Conservation (phyloP, 768 basidiomycete genomes). For the Crassisporium funariophilum region DNA sequence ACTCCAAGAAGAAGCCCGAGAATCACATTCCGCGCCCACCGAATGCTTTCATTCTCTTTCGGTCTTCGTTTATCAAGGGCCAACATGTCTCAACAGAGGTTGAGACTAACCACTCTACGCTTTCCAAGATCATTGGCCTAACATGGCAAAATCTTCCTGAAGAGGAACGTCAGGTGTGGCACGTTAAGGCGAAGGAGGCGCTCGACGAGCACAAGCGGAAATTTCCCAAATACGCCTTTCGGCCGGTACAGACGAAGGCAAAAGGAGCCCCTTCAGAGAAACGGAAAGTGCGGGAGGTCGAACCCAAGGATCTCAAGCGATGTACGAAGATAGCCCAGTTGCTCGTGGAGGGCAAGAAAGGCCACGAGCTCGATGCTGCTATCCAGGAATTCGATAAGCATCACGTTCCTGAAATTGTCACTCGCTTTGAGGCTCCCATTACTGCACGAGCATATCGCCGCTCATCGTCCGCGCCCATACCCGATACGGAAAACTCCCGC, state of each 20-base stretch:
- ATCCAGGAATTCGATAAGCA: slow-evolving; percentile 63
- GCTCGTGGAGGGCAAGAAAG: slow-evolving; percentile 65
- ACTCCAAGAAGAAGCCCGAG: slow-evolving; percentile 70
- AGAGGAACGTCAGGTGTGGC: slow-evolving; percentile 78
- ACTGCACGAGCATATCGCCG: slow-evolving; percentile 73
- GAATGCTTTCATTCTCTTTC: slow-evolving; percentile 87
- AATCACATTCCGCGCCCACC: slow-evolving; percentile 83
- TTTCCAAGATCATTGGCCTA: slow-evolving; percentile 83
- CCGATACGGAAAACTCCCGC: slow-evolving; percentile 37
- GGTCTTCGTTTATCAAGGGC: slow-evolving; percentile 78
- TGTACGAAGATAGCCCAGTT: slow-evolving; percentile 69
- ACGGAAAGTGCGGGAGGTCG: slow-evolving; percentile 66
- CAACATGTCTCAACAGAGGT: slow-evolving; percentile 77
- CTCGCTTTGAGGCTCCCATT: slow-evolving; percentile 76
- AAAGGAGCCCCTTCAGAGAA: slow-evolving; percentile 52
- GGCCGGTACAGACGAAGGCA: slow-evolving; percentile 59
- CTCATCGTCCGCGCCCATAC: slow-evolving; percentile 62
- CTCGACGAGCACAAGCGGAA: slow-evolving; percentile 77
- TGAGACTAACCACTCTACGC: slow-evolving; percentile 81
- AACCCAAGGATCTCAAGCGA: slow-evolving; percentile 65
- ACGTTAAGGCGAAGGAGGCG: slow-evolving; percentile 71
- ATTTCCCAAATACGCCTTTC: slow-evolving; percentile 80
- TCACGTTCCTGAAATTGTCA: slow-evolving; percentile 64
- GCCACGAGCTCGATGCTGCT: slow-evolving; percentile 54
- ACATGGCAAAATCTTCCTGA: slow-evolving; percentile 81